Percentiles rank a stretch among this genome's conserved stretches.
phyloP scores from a whole-genome alignment of 1,284 basidiomycete genomes.

The Ustilago bromivora region DNA sequence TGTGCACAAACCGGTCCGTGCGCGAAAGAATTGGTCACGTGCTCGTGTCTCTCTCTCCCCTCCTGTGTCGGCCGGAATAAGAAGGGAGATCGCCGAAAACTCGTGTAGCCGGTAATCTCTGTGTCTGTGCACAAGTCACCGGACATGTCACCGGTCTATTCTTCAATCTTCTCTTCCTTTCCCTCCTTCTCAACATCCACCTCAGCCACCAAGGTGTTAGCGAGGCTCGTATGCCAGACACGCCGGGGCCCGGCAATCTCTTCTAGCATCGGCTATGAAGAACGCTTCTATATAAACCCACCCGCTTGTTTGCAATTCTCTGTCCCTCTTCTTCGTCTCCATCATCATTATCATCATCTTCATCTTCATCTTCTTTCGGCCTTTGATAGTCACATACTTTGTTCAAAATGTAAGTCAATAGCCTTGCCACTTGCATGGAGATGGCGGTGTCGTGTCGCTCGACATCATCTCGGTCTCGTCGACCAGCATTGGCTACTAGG shows the following conservation, averaged over 20 bases:
- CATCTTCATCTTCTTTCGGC: background rate
- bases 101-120: constrained; percentile 30
- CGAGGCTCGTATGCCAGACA: background rate
- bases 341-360: constrained; percentile 10
- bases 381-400: constrained; percentile 4
- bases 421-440: background rate
- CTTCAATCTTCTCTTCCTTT: background rate
- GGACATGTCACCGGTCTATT: constrained; percentile 48
- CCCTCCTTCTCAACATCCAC: constrained; percentile 1
- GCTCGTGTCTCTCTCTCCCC: background rate
- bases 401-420: constrained; percentile 34
- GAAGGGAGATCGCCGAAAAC: background rate
- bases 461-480: background rate
- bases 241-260: constrained; percentile 32
- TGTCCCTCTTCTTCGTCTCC: constrained; percentile 16
- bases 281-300: constrained; percentile 25
- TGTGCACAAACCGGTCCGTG: no score
- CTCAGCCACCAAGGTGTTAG: background rate
- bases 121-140: background rate
- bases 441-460: background rate
- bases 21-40: background rate
- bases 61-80: background rate
- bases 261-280: background rate
- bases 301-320: constrained; percentile 7
- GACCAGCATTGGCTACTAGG: background rate